These are phyloP conservation scores for Ophiostoma sp. DNA, from an alignment of 2,329 filamentous ascomycete species.

Conservation along the genomic window DNA sequence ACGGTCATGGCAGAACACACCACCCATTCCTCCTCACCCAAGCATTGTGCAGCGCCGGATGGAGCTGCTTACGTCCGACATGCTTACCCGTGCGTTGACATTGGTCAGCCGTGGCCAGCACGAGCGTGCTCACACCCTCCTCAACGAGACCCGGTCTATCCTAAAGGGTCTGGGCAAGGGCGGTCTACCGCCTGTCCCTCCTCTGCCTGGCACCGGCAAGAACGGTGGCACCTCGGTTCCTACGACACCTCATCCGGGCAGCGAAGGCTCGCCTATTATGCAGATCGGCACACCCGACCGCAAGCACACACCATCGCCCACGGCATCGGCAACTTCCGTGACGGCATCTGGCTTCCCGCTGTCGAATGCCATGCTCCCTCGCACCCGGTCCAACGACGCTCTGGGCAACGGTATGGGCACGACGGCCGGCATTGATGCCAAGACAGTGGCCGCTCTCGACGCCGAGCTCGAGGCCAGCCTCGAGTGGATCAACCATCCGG, in stretches of 20 bases:
- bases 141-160: constrained; percentile 92
- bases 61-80: constrained; percentile 96
- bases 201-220: constrained; percentile 45
- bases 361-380: constrained; percentile 45
- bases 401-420: constrained; percentile 53
- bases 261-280: constrained; percentile 47
- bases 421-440: constrained; percentile 73
- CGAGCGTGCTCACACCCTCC: constrained; percentile 86
- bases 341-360: constrained; percentile 42
- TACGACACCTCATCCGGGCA: constrained; percentile 50
- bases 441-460: constrained; percentile 82
- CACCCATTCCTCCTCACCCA: constrained; percentile 91
- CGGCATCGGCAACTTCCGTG: constrained; percentile 50
- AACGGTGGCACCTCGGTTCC: constrained; percentile 46
- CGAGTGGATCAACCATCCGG: constrained; percentile 97
- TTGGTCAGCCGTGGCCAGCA: constrained; percentile 89
- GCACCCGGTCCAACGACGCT: constrained; percentile 56
- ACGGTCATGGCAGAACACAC: constrained; percentile 62
- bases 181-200: constrained; percentile 84
- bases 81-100: constrained; percentile 89
- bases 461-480: constrained; percentile 85
- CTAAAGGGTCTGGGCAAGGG: constrained; percentile 95
- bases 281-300: constrained; percentile 51
- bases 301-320: constrained; percentile 57
- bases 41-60: constrained; percentile 94